Evolutionary conservation across 106 monocot genomes (phyloP).

Genomic region (Posidonia australis): DNA sequence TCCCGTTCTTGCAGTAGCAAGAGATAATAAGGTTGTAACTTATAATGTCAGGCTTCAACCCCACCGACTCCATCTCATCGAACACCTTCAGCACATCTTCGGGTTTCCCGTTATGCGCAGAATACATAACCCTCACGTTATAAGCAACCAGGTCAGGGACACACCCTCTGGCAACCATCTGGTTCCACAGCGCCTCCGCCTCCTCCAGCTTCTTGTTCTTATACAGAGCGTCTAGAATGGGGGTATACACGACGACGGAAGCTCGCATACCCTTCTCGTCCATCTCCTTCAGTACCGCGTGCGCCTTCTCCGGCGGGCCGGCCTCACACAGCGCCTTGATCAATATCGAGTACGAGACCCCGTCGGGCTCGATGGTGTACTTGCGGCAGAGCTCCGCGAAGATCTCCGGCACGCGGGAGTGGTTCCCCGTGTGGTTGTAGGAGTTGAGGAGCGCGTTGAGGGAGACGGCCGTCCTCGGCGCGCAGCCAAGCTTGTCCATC

Average conservation of each 20-base stretch:
- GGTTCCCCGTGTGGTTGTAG: constrained; percentile 20
- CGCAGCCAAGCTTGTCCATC: constrained; percentile 5
- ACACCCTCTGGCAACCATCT: constrained; percentile 44
- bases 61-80: constrained; percentile 29
- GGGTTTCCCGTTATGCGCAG: constrained; percentile 26
- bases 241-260: constrained; percentile 38
- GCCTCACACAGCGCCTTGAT: constrained; percentile 42
- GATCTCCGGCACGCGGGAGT: constrained; percentile 30
- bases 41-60: constrained; percentile 52
- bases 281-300: constrained; percentile 33
- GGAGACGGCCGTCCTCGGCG: constrained; percentile 23
- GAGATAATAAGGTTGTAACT: constrained; percentile 54
- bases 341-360: constrained; percentile 40
- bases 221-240: constrained; percentile 38
- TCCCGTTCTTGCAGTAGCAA: constrained; percentile 38
- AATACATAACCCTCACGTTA: constrained; percentile 44
- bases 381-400: constrained; percentile 34
- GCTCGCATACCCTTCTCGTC: constrained; percentile 19
- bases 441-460: constrained; percentile 73
- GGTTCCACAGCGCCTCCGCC: constrained; percentile 53
- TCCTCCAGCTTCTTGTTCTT: constrained; percentile 28
- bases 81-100: constrained; percentile 37
- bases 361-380: constrained; percentile 37
- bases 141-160: constrained; percentile 43
- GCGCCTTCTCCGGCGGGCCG: constrained; percentile 13